Conservation (phyloP, 148 eudicot species). For the Chenopodium formosanum region DNA sequence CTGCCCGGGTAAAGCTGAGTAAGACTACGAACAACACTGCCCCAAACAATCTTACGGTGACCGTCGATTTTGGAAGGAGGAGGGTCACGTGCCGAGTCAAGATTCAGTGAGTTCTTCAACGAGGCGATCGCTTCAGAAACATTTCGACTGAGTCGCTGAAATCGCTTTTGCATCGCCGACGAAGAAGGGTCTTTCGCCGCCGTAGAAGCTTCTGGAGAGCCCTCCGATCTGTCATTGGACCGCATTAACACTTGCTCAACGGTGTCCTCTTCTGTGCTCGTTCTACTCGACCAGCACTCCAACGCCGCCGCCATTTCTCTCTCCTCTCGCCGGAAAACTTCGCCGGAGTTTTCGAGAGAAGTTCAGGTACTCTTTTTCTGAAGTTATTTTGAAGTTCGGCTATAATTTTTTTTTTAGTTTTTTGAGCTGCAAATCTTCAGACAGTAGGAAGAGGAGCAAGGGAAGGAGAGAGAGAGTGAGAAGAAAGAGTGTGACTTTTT, state of each 20-base stretch:
- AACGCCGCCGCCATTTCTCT: constrained; percentile 73
- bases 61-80: constrained; percentile 46
- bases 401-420: too few species aligned
- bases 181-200: constrained; percentile 35
- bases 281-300: constrained; percentile 88
- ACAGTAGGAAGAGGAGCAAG: background rate
- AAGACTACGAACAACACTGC: constrained; percentile 70
- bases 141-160: constrained; percentile 72
- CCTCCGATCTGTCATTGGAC: constrained; percentile 79
- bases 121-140: constrained; percentile 87
- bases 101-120: constrained; percentile 71
- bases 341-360: too few species aligned
- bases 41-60: constrained; percentile 68
- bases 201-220: constrained; percentile 26
- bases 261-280: constrained; percentile 71
- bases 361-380: too few species aligned
- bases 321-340: background rate
- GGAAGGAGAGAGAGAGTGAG: too few species aligned
- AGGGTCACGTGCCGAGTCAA: constrained; percentile 59
- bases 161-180: constrained; percentile 69
- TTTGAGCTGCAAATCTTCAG: background rate
- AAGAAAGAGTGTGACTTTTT: background rate
- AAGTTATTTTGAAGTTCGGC: too few species aligned
- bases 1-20: constrained; percentile 96
- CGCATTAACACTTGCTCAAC: constrained; percentile 83